Evolutionary conservation across 495 filamentous ascomycete species (phyloP).

Genomic region (Hypoxylon rickii): DNA sequence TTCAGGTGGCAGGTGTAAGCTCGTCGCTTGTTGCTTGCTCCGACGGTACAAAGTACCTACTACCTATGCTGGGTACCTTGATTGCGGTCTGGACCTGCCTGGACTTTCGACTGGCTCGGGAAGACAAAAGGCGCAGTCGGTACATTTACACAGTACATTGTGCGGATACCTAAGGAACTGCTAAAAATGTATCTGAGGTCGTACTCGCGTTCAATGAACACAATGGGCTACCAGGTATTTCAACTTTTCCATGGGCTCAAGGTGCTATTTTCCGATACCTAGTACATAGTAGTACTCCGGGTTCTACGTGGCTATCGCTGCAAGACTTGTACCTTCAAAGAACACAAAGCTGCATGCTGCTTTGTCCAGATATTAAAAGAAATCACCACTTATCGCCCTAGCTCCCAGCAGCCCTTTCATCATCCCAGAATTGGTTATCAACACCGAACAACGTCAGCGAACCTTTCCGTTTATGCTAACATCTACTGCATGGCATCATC

Average conservation of each 20-base stretch:
- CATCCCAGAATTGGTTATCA: not conserved
- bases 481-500: not conserved
- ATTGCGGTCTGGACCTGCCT: slow-evolving; percentile 28
- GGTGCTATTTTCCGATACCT: too few relatives aligned
- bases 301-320: not conserved
- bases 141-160: too few relatives aligned
- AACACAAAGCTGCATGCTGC: not conserved
- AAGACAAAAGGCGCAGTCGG: too few relatives aligned
- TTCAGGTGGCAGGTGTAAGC: not conserved
- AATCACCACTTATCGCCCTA: too few relatives aligned
- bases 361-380: not conserved
- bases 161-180: too few relatives aligned
- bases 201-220: too few relatives aligned
- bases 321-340: not conserved
- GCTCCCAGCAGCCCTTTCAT: not conserved
- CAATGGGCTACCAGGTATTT: too few relatives aligned
- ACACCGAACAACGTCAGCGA: not conserved
- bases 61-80: too few relatives aligned
- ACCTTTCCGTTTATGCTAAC: not conserved
- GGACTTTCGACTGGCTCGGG: slow-evolving; percentile 21
- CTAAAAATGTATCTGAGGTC: too few relatives aligned
- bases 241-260: too few relatives aligned
- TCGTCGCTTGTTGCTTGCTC: slow-evolving; percentile 7
- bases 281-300: too few relatives aligned
- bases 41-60: too few relatives aligned